phyloP scores from a whole-genome alignment of 2,329 filamentous ascomycete genomes.

The Talaromyces sp. region DNA sequence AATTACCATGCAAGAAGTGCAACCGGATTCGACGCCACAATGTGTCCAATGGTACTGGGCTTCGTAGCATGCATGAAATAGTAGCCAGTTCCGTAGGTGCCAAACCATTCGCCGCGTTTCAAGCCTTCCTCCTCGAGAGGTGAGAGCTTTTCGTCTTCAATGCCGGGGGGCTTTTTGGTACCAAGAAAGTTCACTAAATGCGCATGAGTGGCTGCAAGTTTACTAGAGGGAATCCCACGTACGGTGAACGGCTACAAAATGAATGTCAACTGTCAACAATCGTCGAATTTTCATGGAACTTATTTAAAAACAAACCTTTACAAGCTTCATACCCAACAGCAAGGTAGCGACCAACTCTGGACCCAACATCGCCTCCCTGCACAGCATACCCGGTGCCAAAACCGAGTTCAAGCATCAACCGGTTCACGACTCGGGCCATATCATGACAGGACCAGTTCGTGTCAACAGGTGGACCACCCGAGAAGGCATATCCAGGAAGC shows the following conservation, averaged over 20 bases:
- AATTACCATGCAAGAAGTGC: constrained; percentile 50
- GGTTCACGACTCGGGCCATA: constrained; percentile 43
- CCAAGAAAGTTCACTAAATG: constrained; percentile 8
- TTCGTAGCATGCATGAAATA: constrained; percentile 49
- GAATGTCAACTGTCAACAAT: not conserved
- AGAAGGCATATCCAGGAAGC: constrained; percentile 51
- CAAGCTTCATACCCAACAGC: constrained; percentile 40
- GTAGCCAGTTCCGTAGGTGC: constrained; percentile 42
- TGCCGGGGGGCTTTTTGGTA: constrained; percentile 32
- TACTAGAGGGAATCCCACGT: not conserved
- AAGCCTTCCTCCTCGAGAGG: constrained; percentile 3
- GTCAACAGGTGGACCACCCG: constrained; percentile 42
- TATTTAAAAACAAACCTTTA: constrained; percentile 40
- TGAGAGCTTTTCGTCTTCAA: constrained; percentile 13
- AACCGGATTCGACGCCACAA: constrained; percentile 49
- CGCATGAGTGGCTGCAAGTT: not conserved
- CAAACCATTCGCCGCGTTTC: constrained; percentile 7
- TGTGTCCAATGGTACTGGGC: constrained; percentile 53
- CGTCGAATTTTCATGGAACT: not conserved
- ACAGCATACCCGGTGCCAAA: constrained; percentile 49
- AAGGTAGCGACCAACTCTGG: constrained; percentile 39
- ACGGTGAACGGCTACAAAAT: constrained; percentile 7
- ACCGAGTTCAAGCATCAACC: constrained; percentile 49
- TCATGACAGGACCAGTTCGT: constrained; percentile 38
- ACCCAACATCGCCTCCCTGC: constrained; percentile 55